Base-by-base conservation (phyloP, 148 eudicot genomes). In the Hydrangea macrophylla region DNA sequence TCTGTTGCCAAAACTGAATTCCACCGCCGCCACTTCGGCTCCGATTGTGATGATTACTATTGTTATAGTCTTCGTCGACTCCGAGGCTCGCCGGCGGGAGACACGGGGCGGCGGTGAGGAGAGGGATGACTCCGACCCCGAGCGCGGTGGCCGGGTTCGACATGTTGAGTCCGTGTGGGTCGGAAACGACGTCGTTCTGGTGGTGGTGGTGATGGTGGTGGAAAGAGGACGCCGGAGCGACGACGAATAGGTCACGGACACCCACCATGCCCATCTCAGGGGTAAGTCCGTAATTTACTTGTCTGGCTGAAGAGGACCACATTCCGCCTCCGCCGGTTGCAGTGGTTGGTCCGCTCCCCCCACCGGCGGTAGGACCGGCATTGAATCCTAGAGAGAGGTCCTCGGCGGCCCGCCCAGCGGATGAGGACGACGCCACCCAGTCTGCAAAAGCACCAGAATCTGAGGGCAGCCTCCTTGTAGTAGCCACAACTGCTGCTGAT, bases 111-210 rank as follows among this genome's bases (percentile, higher is more conserved):
- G 96, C 79, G 1, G 83, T 68, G 37, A 87, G 79, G 55, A 90
- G 85, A 0, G 96, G 98, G 22, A 92, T 82, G 7, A 92, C 90
- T 7, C 97, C 90, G 26, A 90, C 82, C 1, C 84, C 86, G 0
- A 75, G 48, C 0, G 82, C 74, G 3, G 82, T 60, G 28, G 79
- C 73, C 51, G 68, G 64, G 68, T 53, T 62, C 23, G 78, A 67
- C 28, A 35, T 64, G 68, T 64, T 75, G 44, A 65, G 75, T 39
- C 61, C 32, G 71, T 35, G 60, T 25, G 74, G 45, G 33, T 79
- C 78, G 15, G 81, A 65, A 24, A 72, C 25, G 50, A 62, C 40
- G 53, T n/a, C 66, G 67, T 23, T 65, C 25, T n/a, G n/a, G 63
- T 64, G 42, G 57, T 36, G 18, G 73, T 44, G 50, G 32, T 8